Base-by-base conservation (phyloP, 2,329 filamentous ascomycete genomes). In the Cladophialophora immunda region DNA sequence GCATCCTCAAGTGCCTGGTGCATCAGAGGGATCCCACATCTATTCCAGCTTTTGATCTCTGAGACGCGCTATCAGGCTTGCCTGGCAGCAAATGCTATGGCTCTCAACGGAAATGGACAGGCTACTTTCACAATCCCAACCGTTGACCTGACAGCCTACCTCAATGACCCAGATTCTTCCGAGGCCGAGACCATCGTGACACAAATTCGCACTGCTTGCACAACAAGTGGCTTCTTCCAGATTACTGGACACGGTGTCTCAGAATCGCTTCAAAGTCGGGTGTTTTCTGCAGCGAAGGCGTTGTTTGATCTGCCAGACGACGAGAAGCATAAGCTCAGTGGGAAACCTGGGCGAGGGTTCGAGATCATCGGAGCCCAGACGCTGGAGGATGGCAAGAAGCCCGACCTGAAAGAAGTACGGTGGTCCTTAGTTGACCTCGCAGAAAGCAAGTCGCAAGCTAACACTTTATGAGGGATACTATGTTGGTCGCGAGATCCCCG, bases 201-300 rank as follows among this genome's bases (percentile, higher is more conserved):
- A 0, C 75, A 80, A 54, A 76, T 84, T 34, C 77, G 81, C 5
- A 70, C 76, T 32, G 81, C 81, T 58, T 84, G 82, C 68, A 74
- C 78, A 19, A 80, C 76, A 70, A 84, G 77, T 36, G 84, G 85
- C 3, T 86, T 86, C 75, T 86, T 87, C 75, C 83, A 85, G 70
- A 79, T 87, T 58, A 77, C 78, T 7, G 81, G 81, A 7, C 84
- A 87, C 71, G 76, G 79, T 3, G 78, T 87, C 3, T 73, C 81
- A 1, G 67, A 76, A 4, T 65, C 71, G 4, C 73, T 83, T 17
- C 83, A 83, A 69, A 68, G 78, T 9, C 73, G 73, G 1, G 78
- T 81, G 1, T 77, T 86, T 65, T 68, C 78, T 17, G 76, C 78
- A 2, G 77, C 81, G 15, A 78, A 80, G 68, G 76, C 76, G 13